Evolutionary conservation across 2,329 filamentous ascomycete species (phyloP).

Genomic region (Calonectria crousiana): DNA sequence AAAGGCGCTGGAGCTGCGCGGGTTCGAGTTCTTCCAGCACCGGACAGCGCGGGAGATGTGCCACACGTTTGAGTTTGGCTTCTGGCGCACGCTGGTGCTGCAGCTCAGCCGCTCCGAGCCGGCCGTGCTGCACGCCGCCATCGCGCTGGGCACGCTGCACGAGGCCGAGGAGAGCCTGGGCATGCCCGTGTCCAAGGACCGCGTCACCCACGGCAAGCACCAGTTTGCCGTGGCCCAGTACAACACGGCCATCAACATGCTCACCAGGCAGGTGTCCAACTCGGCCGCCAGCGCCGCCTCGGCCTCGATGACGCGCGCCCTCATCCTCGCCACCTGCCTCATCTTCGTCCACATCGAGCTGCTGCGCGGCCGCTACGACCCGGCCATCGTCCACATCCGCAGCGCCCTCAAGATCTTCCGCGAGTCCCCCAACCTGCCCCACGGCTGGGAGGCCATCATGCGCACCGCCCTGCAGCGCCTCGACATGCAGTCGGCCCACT

Average conservation of each 20-base stretch:
- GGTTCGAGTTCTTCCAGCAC: constrained; percentile 10
- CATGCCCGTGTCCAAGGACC: constrained; percentile 12
- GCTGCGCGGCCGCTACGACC: not conserved
- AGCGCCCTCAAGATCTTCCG: constrained; percentile 7
- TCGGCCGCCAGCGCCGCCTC: not conserved
- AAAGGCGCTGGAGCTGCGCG: constrained; percentile 8
- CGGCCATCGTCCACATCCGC: constrained; percentile 1
- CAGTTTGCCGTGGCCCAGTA: constrained; percentile 10
- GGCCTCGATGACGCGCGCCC: not conserved
- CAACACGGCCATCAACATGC: constrained; percentile 5
- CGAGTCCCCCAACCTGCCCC: not conserved
- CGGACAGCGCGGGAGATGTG: constrained; percentile 9
- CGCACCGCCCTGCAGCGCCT: not conserved
- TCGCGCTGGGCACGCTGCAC: constrained; percentile 11
- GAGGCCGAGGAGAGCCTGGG: constrained; percentile 9
- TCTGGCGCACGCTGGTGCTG: constrained; percentile 5
- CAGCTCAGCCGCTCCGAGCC: constrained; percentile 5
- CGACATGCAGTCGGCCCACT: not conserved
- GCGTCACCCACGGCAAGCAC: constrained; percentile 4
- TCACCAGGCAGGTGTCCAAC: not conserved
- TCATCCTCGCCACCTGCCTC: constrained; percentile 7
- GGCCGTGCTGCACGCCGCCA: not conserved
- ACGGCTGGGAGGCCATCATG: constrained; percentile 7
- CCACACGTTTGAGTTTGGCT: constrained; percentile 14
- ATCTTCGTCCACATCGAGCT: constrained; percentile 15